Percentiles rank a stretch among this genome's conserved stretches.
phyloP scores from a whole-genome alignment of 768 basidiomycete species.

The Tricholoma flavovirens region DNA sequence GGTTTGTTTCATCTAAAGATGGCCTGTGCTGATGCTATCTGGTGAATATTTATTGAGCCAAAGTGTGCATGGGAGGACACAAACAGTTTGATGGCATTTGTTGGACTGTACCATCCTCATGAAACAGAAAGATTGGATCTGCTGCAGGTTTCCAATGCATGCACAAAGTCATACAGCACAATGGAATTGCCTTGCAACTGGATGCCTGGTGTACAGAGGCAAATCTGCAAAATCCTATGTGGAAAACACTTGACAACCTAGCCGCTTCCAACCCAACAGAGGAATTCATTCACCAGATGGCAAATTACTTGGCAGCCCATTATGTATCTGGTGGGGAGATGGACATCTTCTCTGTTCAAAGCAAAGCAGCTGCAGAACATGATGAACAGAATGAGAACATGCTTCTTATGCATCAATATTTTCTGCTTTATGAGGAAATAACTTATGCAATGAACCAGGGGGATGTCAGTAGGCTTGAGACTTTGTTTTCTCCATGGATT shows the following conservation, averaged over 20 bases:
- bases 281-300: constrained; percentile 17
- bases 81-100: constrained; percentile 16
- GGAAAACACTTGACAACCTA: constrained; percentile 17
- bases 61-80: constrained; percentile 11
- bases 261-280: constrained; percentile 23
- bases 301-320: constrained; percentile 15
- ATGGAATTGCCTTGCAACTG: constrained; percentile 18
- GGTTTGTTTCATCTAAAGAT: constrained; percentile 27
- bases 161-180: constrained; percentile 29
- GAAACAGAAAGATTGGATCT: constrained; percentile 23
- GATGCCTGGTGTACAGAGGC: constrained; percentile 25
- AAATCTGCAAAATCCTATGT: not conserved
- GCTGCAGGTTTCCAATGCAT: constrained; percentile 29
- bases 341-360: not conserved
- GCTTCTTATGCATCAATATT: constrained; percentile 24
- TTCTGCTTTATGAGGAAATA: constrained; percentile 34
- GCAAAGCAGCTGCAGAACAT: constrained; percentile 4
- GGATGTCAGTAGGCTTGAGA: constrained; percentile 10
- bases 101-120: constrained; percentile 18
- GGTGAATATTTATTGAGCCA: constrained; percentile 17
- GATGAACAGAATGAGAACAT: constrained; percentile 30
- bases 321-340: constrained; percentile 12
- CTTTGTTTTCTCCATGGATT: constrained; percentile 8
- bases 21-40: constrained; percentile 22
- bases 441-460: constrained; percentile 16